Conservation (phyloP, 352 stramenopile genomes). For the Discostella stelligera region DNA sequence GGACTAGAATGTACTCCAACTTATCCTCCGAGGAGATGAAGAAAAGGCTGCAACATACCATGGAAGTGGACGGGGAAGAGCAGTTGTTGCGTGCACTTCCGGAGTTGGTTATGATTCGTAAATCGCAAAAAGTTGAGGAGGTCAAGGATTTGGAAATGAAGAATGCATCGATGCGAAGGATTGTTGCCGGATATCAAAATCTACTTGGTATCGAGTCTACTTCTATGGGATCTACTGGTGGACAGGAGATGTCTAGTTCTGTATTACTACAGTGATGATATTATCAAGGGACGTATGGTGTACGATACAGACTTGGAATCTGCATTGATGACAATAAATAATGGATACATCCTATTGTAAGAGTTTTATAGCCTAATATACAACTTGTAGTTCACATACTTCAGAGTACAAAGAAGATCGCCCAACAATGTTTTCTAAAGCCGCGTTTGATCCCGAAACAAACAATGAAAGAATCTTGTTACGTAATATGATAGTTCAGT, state of each 20-base stretch:
- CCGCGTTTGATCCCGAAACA: constrained; percentile 5
- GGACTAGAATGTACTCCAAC: background rate
- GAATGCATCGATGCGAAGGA: constrained; percentile 33
- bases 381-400: background rate
- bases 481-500: constrained; percentile 8
- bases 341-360: background rate
- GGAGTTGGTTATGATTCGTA: constrained; percentile 14
- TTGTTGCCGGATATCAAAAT: constrained; percentile 35
- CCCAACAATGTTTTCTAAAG: background rate
- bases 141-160: constrained; percentile 13
- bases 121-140: constrained; percentile 11
- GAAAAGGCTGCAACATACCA: constrained; percentile 21
- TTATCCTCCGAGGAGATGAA: constrained; percentile 26
- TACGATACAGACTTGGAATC: background rate
- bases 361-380: background rate
- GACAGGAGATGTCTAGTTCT: background rate
- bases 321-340: background rate
- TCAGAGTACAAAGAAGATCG: background rate
- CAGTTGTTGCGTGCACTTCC: constrained; percentile 18
- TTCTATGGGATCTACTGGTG: background rate
- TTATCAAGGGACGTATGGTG: background rate
- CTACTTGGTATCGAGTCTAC: constrained; percentile 5
- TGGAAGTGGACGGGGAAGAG: constrained; percentile 23
- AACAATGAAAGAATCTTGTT: constrained; percentile 32
- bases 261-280: background rate